Percentiles rank a stretch among this genome's conserved stretches.
phyloP scores from a whole-genome alignment of 23 red algal species.

The Gracilaria caudata region DNA sequence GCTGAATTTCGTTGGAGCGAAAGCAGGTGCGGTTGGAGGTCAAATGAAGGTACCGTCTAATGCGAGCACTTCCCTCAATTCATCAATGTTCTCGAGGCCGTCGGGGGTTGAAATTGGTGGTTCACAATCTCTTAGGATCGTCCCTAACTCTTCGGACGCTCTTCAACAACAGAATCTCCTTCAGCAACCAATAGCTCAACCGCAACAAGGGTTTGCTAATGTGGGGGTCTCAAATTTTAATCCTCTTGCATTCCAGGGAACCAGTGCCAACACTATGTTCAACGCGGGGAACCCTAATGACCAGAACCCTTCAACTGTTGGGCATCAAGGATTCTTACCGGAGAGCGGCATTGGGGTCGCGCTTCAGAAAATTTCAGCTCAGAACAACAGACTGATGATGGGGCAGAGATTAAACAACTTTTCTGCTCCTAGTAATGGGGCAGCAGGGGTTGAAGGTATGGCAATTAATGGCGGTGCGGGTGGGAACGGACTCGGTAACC shows the following conservation, averaged over 20 bases:
- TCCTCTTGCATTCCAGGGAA: slow-evolving; percentile 20
- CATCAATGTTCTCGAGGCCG: slow-evolving; percentile 4
- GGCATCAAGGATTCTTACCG: slow-evolving; percentile 18
- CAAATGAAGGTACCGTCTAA: not conserved
- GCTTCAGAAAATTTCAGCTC: slow-evolving; percentile 9
- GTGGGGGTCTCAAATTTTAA: slow-evolving; percentile 7
- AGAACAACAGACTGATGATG: slow-evolving; percentile 2
- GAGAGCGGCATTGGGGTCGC: slow-evolving; percentile 10
- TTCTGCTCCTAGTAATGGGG: not conserved
- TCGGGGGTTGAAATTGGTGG: slow-evolving; percentile 6
- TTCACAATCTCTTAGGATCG: slow-evolving; percentile 15
- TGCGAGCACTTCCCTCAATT: not conserved
- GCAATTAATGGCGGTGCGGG: not conserved
- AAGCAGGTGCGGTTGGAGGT: not conserved
- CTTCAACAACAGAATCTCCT: not conserved
- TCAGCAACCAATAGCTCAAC: not conserved
- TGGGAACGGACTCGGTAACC: not conserved
- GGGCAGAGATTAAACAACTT: slow-evolving; percentile 13
- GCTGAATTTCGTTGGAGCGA: not conserved
- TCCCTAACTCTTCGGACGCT: slow-evolving; percentile 9
- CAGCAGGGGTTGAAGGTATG: slow-evolving; percentile 6
- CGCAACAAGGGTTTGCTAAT: slow-evolving; percentile 20
- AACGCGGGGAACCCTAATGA: slow-evolving; percentile 8
- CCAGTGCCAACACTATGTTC: not conserved
- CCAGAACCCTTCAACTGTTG: not conserved